phyloP scores from a whole-genome alignment of 2,329 filamentous ascomycete genomes.

The Blastomyces emzantsi region DNA sequence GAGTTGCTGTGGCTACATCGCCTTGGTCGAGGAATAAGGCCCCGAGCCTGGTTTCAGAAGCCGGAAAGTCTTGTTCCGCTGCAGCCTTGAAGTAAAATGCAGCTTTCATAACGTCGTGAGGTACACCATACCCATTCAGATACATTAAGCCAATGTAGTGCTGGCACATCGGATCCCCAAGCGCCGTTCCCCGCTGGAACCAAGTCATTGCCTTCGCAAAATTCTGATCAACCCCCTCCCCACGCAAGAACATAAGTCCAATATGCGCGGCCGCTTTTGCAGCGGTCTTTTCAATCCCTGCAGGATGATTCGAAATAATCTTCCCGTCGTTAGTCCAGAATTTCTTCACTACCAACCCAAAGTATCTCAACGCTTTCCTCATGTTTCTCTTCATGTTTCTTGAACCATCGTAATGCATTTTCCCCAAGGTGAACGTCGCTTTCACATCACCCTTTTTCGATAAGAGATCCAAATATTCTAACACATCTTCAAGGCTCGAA shows the following conservation, averaged over 20 bases:
- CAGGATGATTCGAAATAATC: conserved; percentile 58
- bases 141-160: conserved; percentile 79
- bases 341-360: conserved; percentile 65
- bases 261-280: conserved; percentile 79
- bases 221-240: conserved; percentile 73
- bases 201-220: conserved; percentile 67
- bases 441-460: conserved; percentile 83
- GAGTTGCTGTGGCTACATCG: conserved; percentile 66
- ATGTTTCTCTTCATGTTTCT: conserved; percentile 65
- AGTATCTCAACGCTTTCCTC: conserved; percentile 66
- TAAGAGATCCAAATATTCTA: conserved; percentile 88
- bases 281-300: conserved; percentile 66
- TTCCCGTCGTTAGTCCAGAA: conserved; percentile 80
- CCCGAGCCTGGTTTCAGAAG: conserved; percentile 74
- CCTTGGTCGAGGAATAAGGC: conserved; percentile 82
- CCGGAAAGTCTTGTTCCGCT: conserved; percentile 70
- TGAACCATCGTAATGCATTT: conserved; percentile 81
- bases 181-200: conserved; percentile 69
- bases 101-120: conserved; percentile 61
- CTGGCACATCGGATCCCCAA: conserved; percentile 74
- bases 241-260: conserved; percentile 80
- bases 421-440: conserved; percentile 75
- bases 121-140: conserved; percentile 64
- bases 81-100: conserved; percentile 68
- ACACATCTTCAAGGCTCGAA: conserved; percentile 81